Conservation (phyloP, 768 basidiomycete species). For the Rhizopogon sp. region DNA sequence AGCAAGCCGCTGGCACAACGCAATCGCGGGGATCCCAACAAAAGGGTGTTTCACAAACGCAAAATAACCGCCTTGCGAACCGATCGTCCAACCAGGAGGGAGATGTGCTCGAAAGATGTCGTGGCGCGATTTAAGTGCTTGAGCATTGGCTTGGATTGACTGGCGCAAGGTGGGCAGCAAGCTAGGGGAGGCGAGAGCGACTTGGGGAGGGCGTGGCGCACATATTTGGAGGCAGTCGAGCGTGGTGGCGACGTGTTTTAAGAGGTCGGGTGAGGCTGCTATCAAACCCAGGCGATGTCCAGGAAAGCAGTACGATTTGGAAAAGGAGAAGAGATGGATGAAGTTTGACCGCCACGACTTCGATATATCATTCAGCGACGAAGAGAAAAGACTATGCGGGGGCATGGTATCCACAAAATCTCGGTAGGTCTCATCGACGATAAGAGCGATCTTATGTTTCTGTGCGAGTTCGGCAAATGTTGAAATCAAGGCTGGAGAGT, state of each 20-base stretch:
- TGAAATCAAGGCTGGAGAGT: conserved; percentile 49
- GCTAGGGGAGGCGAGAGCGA: conserved; percentile 49
- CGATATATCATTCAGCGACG: conserved; percentile 2
- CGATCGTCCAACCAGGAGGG: conserved; percentile 54
- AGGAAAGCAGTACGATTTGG: conserved; percentile 76
- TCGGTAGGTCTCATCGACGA: conserved; percentile 88
- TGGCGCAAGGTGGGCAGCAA: conserved; percentile 48
- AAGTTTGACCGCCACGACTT: conserved; percentile 53
- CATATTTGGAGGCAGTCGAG: conserved; percentile 82
- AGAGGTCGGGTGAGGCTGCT: conserved; percentile 52
- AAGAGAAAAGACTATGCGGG: conserved; percentile 56
- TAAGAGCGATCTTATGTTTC: conserved; percentile 51
- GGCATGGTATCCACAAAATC: conserved; percentile 57
- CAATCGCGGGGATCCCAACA: conserved; percentile 35
- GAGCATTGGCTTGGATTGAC: conserved; percentile 49
- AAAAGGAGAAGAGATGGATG: conserved; percentile 75
- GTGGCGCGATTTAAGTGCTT: conserved; percentile 47
- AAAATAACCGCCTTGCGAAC: conserved; percentile 68
- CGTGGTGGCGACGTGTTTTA: conserved; percentile 46
- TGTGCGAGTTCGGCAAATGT: conserved; percentile 58
- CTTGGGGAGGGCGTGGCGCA: conserved; percentile 66
- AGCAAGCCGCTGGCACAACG: conserved; percentile 58
- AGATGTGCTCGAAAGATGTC: conserved; percentile 47
- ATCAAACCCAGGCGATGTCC: conserved; percentile 78
- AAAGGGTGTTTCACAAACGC: conserved; percentile 75